phyloP scores from a whole-genome alignment of 139 green algal species.

The Desmodesmus armatus region DNA sequence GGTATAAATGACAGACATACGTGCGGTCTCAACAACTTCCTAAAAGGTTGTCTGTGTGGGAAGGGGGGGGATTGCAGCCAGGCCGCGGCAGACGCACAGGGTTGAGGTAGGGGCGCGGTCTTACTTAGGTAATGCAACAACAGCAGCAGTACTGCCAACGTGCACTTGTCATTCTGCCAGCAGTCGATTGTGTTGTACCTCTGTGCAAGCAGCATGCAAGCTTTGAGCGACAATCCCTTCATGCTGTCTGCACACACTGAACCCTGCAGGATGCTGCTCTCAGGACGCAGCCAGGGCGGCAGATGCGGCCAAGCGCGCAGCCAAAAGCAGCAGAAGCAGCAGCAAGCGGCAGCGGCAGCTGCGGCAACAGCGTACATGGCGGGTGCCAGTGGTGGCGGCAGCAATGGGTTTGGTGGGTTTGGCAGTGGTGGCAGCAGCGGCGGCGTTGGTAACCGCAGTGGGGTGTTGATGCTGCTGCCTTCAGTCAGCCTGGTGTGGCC shows the following conservation, averaged over 20 bases:
- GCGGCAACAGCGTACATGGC: background rate
- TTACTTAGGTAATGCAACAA: conserved; percentile 14
- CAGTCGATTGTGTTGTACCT: background rate
- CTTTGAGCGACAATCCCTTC: background rate
- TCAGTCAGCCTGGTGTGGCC: conserved; percentile 16
- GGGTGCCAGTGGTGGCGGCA: background rate
- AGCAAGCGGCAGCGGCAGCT: background rate
- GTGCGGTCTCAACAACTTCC: too few species aligned
- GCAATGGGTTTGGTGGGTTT: too few species aligned
- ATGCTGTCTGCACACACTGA: too few species aligned
- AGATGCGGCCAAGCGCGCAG: background rate
- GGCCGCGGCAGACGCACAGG: too few species aligned
- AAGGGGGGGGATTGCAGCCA: too few species aligned
- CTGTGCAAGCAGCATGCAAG: background rate
- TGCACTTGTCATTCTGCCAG: background rate
- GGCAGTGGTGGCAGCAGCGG: background rate
- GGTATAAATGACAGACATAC: too few species aligned
- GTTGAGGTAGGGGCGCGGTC: too few species aligned
- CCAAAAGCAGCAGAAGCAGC: background rate
- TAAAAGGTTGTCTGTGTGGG: too few species aligned
- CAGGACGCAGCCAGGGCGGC: background rate
- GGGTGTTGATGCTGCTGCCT: conserved; percentile 20
- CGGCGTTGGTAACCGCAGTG: background rate
- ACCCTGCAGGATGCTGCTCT: background rate
- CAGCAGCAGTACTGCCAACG: background rate